Evolutionary conservation across 2,329 filamentous ascomycete species (phyloP).

Genomic region (Cladobotryum mycophilum): DNA sequence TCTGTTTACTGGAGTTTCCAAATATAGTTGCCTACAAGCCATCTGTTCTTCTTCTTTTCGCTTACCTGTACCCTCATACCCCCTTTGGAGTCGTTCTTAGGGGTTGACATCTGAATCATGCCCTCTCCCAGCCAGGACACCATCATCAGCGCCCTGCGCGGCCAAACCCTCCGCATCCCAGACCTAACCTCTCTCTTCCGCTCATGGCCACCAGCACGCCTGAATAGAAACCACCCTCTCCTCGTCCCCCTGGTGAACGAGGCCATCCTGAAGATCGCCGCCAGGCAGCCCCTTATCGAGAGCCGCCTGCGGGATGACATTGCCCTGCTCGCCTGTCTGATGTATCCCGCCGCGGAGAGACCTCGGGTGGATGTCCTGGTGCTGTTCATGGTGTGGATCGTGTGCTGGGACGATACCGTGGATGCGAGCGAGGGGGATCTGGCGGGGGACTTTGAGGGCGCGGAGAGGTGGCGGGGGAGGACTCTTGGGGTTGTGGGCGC

Average conservation of each 20-base stretch:
- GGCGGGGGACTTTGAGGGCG: slow-evolving; percentile 19
- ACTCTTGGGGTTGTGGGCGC: slow-evolving; percentile 17
- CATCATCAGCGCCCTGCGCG: slow-evolving; percentile 19
- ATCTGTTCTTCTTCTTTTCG: too few relatives aligned
- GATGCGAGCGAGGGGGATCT: slow-evolving; percentile 24
- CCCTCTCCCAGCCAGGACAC: slow-evolving; percentile 12
- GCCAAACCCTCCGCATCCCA: slow-evolving; percentile 23
- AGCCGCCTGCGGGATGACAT: slow-evolving; percentile 29
- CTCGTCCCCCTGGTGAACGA: slow-evolving; percentile 17
- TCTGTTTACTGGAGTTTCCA: too few relatives aligned
- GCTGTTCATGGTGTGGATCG: slow-evolving; percentile 23
- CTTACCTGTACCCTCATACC: too few relatives aligned
- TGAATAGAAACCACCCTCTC: slow-evolving; percentile 18
- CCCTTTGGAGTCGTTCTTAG: too few relatives aligned
- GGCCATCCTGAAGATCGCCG: slow-evolving; percentile 26
- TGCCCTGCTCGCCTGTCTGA: slow-evolving; percentile 14
- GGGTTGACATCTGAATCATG: not conserved
- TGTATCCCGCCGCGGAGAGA: slow-evolving; percentile 19
- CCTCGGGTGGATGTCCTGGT: slow-evolving; percentile 17
- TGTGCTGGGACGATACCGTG: slow-evolving; percentile 29
- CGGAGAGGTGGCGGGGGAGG: slow-evolving; percentile 20
- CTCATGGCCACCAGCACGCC: slow-evolving; percentile 19
- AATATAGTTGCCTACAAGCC: too few relatives aligned
- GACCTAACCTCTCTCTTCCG: slow-evolving; percentile 20
- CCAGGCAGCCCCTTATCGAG: slow-evolving; percentile 22